Conservation (phyloP, 2,329 filamentous ascomycete genomes). For the Pyrenophora tritici-repentis region DNA sequence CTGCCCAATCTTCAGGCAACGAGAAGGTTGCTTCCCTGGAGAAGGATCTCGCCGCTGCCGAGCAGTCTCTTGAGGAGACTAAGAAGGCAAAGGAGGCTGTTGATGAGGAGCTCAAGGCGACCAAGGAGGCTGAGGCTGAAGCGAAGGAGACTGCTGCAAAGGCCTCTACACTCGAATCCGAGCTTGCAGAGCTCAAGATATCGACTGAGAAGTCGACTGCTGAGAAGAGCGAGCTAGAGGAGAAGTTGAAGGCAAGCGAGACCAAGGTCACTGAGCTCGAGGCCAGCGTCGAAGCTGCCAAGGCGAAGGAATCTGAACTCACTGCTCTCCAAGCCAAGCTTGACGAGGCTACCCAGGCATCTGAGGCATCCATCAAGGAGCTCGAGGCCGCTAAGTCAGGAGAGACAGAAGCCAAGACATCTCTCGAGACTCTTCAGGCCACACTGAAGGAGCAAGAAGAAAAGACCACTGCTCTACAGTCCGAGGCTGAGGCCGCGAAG, state of each 20-base stretch:
- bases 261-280: conserved; percentile 31
- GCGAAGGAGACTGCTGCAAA: conserved; percentile 24
- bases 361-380: conserved; percentile 20
- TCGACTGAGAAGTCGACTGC: conserved; percentile 26
- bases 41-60: conserved; percentile 30
- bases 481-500: conserved; percentile 22
- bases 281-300: conserved; percentile 21
- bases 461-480: conserved; percentile 18
- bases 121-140: conserved; percentile 22
- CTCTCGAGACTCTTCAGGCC: conserved; percentile 17
- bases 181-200: conserved; percentile 31
- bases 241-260: conserved; percentile 32
- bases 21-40: conserved; percentile 36
- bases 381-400: conserved; percentile 25
- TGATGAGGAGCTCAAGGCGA: conserved; percentile 27
- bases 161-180: conserved; percentile 20
- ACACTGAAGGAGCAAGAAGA: conserved; percentile 22
- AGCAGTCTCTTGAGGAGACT: conserved; percentile 27
- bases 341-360: conserved; percentile 17
- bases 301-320: conserved; percentile 23
- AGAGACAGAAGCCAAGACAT: conserved; percentile 19
- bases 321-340: conserved; percentile 26
- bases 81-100: conserved; percentile 26
- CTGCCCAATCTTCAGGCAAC: conserved; percentile 26
- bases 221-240: conserved; percentile 28